phyloP scores from a whole-genome alignment of 139 green algal genomes.

The Closterium sp. region DNA sequence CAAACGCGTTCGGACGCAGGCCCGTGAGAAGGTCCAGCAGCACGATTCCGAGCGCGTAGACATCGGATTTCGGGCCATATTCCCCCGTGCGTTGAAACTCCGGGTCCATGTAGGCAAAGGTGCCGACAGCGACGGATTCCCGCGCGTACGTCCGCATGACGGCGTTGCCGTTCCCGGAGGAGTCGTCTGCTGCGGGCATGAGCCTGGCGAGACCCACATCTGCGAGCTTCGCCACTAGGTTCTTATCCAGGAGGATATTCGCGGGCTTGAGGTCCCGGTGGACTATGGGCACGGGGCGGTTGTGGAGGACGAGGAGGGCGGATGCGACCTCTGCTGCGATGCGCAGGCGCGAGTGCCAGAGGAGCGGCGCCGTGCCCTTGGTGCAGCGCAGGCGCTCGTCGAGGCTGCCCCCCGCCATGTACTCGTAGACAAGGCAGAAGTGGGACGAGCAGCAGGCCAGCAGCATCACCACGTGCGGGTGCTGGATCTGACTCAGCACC shows the following conservation, averaged over 20 bases:
- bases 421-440: slow-evolving; percentile 63
- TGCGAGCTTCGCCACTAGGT: not conserved
- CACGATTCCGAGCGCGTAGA: slow-evolving; percentile 59
- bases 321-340: slow-evolving; percentile 15
- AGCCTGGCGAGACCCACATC: slow-evolving; percentile 11
- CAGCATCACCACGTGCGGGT: slow-evolving; percentile 67
- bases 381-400: slow-evolving; percentile 49
- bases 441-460: slow-evolving; percentile 56
- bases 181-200: not conserved
- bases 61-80: slow-evolving; percentile 56
- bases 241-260: slow-evolving; percentile 26
- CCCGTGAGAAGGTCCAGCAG: slow-evolving; percentile 37
- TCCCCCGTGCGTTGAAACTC: slow-evolving; percentile 62
- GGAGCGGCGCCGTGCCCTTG: not conserved
- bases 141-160: slow-evolving; percentile 32
- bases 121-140: slow-evolving; percentile 60
- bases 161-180: not conserved
- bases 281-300: not conserved
- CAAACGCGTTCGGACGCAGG: slow-evolving; percentile 14
- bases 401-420: slow-evolving; percentile 57
- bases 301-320: slow-evolving; percentile 15
- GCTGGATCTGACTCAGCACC: slow-evolving; percentile 60
- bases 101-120: slow-evolving; percentile 63
- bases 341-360: slow-evolving; percentile 7
- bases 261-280: slow-evolving; percentile 13